Percentiles rank a stretch among this genome's conserved stretches.
These are phyloP conservation scores for Salix dunnii DNA, from an alignment of 345 rosid species.

Conservation along the genomic window DNA sequence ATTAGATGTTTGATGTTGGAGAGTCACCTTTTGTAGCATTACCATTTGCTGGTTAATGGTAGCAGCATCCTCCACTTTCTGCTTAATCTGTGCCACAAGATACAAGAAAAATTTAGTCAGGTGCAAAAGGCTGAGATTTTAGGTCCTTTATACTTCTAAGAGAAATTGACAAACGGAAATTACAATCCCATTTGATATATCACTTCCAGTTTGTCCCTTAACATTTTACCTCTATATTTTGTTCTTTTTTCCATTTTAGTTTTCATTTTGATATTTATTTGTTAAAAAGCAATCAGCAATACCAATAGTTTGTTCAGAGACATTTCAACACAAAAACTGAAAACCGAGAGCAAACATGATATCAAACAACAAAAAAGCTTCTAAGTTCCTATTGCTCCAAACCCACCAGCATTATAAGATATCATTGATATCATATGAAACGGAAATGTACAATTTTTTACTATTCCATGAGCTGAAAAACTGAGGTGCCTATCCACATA, in stretches of 20 bases:
- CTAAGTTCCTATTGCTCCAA: too few relatives aligned
- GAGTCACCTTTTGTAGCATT: conserved; percentile 55
- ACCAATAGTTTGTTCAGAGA: neutral
- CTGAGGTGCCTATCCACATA: neutral
- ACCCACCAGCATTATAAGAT: too few relatives aligned
- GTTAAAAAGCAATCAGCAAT: neutral
- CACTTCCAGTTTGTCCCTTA: neutral
- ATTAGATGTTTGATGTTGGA: neutral
- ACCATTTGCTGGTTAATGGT: conserved; percentile 35
- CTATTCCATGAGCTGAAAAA: neutral
- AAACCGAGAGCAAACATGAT: too few relatives aligned
- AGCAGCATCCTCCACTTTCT: conserved; percentile 32
- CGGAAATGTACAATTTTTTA: neutral
- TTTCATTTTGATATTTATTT: neutral
- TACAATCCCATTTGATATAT: neutral
- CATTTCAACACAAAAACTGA: too few relatives aligned
- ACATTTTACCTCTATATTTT: neutral
- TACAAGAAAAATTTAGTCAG: conserved; percentile 6
- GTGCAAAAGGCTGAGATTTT: neutral
- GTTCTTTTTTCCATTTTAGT: neutral
- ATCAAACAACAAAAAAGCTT: too few relatives aligned
- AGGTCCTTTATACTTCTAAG: neutral
- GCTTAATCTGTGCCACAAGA: conserved; percentile 48
- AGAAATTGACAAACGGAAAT: neutral
- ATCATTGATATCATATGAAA: too few relatives aligned